Conservation (phyloP, 129 eudicot species). For the Lactuca sativa region DNA sequence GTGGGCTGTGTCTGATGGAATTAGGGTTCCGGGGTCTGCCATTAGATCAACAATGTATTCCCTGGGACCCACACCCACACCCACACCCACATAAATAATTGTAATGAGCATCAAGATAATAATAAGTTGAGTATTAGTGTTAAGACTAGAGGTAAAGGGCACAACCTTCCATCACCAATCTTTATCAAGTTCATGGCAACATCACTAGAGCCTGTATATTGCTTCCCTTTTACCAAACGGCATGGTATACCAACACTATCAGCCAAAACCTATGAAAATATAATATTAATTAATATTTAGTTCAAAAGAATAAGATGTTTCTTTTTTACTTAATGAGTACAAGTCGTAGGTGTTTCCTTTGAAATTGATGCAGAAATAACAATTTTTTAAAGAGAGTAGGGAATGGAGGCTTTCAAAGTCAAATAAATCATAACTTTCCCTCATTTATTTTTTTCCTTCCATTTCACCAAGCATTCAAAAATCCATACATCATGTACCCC, state of each 20-base stretch:
- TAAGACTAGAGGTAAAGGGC: constrained; percentile 4
- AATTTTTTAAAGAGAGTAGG: too few relatives aligned
- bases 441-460: too few relatives aligned
- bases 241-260: constrained; percentile 90
- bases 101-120: constrained; percentile 4
- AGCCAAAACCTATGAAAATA: constrained; percentile 73
- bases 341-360: too few relatives aligned
- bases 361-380: too few relatives aligned
- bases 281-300: background rate
- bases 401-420: too few relatives aligned
- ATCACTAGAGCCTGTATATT: constrained; percentile 71
- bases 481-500: too few relatives aligned
- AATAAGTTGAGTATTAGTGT: constrained; percentile 6
- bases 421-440: too few relatives aligned
- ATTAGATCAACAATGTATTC: constrained; percentile 93
- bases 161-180: constrained; percentile 72
- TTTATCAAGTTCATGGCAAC: constrained; percentile 79
- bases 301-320: background rate
- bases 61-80: constrained; percentile 73
- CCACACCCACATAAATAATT: constrained; percentile 11
- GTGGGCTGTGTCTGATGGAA: constrained; percentile 70
- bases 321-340: too few relatives aligned
- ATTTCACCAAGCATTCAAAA: too few relatives aligned
- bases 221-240: constrained; percentile 87
- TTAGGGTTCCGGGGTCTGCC: constrained; percentile 96